phyloP scores from a whole-genome alignment of 75 land plant species.

The Ceratopteris richardii region DNA sequence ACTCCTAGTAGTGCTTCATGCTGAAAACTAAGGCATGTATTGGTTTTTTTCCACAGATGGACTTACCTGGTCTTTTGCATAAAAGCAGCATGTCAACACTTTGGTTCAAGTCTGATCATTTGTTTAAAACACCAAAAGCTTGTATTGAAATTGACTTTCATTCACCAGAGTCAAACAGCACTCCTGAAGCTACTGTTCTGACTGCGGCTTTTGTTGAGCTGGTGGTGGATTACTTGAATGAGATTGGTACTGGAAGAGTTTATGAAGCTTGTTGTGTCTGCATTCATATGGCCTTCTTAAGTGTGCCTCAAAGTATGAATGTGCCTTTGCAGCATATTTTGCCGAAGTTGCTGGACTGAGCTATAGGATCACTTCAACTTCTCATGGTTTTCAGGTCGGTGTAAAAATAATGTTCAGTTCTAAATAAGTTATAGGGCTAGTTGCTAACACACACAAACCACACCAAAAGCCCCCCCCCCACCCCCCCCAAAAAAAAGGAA shows the following conservation, averaged over 20 bases:
- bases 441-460: no score
- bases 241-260: no score
- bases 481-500: no score
- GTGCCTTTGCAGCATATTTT: conserved; percentile 67
- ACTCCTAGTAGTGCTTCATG: no score
- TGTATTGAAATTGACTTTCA: conserved; percentile 66
- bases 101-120: conserved; percentile 85
- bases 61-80: conserved; percentile 43
- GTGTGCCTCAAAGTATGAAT: no score
- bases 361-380: conserved; percentile 50
- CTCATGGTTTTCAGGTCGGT: conserved; percentile 90
- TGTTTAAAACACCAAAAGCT: conserved; percentile 77
- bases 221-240: conserved; percentile 86
- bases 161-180: conserved; percentile 60
- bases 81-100: conserved; percentile 60
- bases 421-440: no score
- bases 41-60: no score
- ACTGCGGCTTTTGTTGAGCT: conserved; percentile 64
- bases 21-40: no score
- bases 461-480: no score
- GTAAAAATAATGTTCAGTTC: no score
- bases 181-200: conserved; percentile 78
- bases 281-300: no score
- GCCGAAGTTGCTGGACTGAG: conserved; percentile 92
- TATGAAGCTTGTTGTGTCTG: no score